phyloP scores from a whole-genome alignment of 805 yeast species.

The Wickerhamomyces sydowiorum region DNA sequence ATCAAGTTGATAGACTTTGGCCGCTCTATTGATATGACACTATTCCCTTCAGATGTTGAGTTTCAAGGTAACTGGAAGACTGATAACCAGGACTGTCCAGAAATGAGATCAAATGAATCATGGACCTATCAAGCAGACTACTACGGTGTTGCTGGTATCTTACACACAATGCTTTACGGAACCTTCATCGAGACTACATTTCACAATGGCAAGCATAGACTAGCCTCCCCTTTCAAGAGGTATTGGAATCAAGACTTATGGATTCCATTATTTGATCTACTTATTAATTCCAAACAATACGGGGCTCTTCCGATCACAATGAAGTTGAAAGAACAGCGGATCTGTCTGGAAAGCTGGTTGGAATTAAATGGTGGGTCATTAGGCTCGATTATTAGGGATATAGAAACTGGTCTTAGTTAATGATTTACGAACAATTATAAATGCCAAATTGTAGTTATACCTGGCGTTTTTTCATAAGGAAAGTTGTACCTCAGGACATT shows the following conservation, averaged over 20 bases:
- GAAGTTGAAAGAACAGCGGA: slow-evolving; percentile 28
- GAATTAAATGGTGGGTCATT: slow-evolving; percentile 15
- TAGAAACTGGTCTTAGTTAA: slow-evolving; percentile 28
- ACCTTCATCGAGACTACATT: slow-evolving; percentile 43
- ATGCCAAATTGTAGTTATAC: too few relatives aligned
- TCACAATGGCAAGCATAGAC: slow-evolving; percentile 25
- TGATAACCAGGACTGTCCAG: slow-evolving; percentile 68
- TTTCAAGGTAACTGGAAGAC: slow-evolving; percentile 58
- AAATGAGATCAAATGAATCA: slow-evolving; percentile 49
- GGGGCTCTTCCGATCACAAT: slow-evolving; percentile 36
- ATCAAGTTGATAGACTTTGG: slow-evolving; percentile 76
- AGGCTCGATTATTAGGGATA: slow-evolving; percentile 26
- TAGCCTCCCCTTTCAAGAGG: slow-evolving; percentile 49
- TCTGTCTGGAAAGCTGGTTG: slow-evolving; percentile 38
- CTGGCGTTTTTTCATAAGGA: not conserved
- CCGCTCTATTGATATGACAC: slow-evolving; percentile 63
- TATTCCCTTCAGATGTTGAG: slow-evolving; percentile 43
- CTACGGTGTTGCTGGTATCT: slow-evolving; percentile 70
- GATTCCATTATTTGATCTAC: slow-evolving; percentile 54
- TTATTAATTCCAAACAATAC: slow-evolving; percentile 51
- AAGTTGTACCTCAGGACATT: too few relatives aligned
- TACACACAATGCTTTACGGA: slow-evolving; percentile 73
- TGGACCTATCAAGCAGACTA: slow-evolving; percentile 85
- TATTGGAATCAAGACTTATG: slow-evolving; percentile 76
- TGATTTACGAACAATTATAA: not conserved